Evolutionary conservation across 768 basidiomycete genomes (phyloP).

Genomic region (Coprinopsis cinerea): DNA sequence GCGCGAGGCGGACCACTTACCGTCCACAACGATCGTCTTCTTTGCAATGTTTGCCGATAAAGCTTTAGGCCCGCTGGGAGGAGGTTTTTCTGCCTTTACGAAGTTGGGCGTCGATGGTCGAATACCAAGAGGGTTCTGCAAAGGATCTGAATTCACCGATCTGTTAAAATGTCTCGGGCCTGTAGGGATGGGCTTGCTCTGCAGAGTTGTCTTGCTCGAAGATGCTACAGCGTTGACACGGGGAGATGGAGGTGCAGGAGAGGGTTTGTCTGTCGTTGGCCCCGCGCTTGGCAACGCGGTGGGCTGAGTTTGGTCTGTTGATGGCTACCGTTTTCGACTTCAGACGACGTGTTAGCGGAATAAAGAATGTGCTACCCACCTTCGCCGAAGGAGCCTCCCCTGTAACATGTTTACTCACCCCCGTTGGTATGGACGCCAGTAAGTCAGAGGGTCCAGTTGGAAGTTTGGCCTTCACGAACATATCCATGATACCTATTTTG

Average conservation of each 20-base stretch:
- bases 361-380: neutral
- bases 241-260: conserved; percentile 15
- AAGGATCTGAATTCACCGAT: conserved; percentile 8
- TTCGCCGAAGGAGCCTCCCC: neutral
- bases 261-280: neutral
- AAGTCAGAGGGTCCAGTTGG: neutral
- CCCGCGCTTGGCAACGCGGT: neutral
- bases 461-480: conserved; percentile 5
- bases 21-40: neutral
- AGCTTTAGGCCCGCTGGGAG: conserved; percentile 22
- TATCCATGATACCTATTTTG: neutral
- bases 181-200: neutral
- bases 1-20: conserved; percentile 4
- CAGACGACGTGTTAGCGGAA: neutral
- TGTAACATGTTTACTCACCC: neutral
- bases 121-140: conserved; percentile 47
- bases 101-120: conserved; percentile 33
- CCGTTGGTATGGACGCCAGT: conserved; percentile 1
- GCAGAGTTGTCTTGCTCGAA: neutral
- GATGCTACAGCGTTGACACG: conserved; percentile 31
- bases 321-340: neutral
- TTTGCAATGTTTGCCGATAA: neutral
- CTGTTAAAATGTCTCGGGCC: neutral
- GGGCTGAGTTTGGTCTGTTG: neutral
- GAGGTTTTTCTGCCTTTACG: conserved; percentile 13